Base-by-base conservation (phyloP, 192 early-diverging fungal genomes). In the Borealophlyctis nickersoniae region DNA sequence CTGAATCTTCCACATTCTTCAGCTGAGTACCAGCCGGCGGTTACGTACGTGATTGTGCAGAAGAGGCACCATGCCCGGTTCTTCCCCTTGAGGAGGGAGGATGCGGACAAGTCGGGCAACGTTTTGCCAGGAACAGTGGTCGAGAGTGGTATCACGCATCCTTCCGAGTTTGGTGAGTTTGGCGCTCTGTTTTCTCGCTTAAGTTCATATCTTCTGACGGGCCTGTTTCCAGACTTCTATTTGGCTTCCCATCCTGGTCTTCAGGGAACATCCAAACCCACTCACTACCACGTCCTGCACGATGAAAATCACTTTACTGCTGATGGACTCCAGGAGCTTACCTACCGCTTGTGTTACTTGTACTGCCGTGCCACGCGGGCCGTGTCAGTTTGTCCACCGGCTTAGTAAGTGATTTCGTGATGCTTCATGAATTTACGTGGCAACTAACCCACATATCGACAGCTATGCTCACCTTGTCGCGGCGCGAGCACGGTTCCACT, bases 61-160 rank as follows among this genome's bases (percentile, higher is more conserved):
- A 96, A 98, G 72, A 88, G 93, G n/a, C 93, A 98, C 70, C 91
- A 93, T 45, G 86, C 90, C 0, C 78, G 88, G 4, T 91, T 90
- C 55, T 86, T 86, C 67, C 81, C 79, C 4, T 62, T 77, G 36
- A 66, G 60, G 31, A 74, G 77, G 63, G 80, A 78, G 62, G 81
- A 85, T 65, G 58, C 73, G 22, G 83, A 86, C 62, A 65, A 69
- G 36, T 75, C 68, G 7, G 85, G 83, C 16, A 86, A 86, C 57
- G 77, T 83, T 29, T 59, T 83, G 31, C 81, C 85, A n/a, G 85
- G 85, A 11, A 86, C 83, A 0, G 79, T 86, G 23, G 70, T 86
- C 2, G 85, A 86, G 28, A 69, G 73, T 24, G 74, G 78, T 23
- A 72, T 83, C 54, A 83, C 82, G 1, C 79, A 85, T 52, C 82